Conservation (phyloP, 352 stramenopile genomes). For the Globisporangium recalcitrans region DNA sequence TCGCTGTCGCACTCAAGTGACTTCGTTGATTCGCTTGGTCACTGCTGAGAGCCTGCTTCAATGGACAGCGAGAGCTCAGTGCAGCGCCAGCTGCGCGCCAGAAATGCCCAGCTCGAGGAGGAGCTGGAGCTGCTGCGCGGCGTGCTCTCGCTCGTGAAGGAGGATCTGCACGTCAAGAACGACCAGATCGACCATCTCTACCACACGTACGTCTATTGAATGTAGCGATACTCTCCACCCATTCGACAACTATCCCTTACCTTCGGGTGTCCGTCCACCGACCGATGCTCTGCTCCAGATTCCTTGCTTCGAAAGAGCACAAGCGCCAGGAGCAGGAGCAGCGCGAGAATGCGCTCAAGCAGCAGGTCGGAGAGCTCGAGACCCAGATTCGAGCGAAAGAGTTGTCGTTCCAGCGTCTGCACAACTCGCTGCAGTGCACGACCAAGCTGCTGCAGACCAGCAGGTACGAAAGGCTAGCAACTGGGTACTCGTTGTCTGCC, state of each 20-base stretch:
- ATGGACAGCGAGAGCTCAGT: neutral
- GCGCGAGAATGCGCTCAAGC: constrained; percentile 17
- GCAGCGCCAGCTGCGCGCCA: neutral
- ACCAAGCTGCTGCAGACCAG: constrained; percentile 2
- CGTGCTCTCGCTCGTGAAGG: constrained; percentile 25
- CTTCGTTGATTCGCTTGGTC: neutral
- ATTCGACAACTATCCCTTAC: too few species aligned
- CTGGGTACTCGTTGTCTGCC: neutral
- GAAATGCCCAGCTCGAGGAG: constrained; percentile 18
- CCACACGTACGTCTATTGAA: constrained; percentile 16
- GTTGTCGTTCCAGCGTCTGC: constrained; percentile 13
- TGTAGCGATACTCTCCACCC: too few species aligned
- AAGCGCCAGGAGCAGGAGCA: constrained; percentile 21
- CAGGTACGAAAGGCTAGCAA: neutral
- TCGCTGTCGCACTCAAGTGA: too few species aligned
- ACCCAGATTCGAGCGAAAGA: constrained; percentile 13
- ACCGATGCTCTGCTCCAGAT: constrained; percentile 10
- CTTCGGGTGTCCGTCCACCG: too few species aligned
- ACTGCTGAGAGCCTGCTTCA: neutral
- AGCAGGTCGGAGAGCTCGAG: constrained; percentile 19
- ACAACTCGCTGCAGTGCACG: constrained; percentile 11
- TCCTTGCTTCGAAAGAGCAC: constrained; percentile 20
- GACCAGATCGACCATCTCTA: constrained; percentile 32
- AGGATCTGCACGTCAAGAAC: constrained; percentile 32
- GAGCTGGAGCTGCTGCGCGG: constrained; percentile 26